Percentiles rank a stretch among this genome's conserved stretches.
phyloP scores from a whole-genome alignment of 192 early-diverging fungal genomes.

The Phlyctochytrium arcticum region DNA sequence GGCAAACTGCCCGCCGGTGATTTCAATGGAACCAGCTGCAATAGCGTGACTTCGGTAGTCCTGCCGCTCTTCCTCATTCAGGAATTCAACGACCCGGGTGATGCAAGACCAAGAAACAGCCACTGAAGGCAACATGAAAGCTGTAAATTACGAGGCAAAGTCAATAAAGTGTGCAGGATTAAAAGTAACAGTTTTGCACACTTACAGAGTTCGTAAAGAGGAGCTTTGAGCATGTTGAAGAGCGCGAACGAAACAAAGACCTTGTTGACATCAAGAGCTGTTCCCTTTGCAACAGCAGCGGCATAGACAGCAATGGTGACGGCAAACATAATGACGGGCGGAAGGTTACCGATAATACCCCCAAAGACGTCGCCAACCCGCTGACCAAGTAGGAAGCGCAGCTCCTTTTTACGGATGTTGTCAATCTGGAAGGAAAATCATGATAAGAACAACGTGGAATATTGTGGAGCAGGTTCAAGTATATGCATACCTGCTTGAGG shows the following conservation, averaged over 20 bases:
- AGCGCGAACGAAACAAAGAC: conserved; percentile 12
- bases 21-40: background rate
- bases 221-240: conserved; percentile 6
- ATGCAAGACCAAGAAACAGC: conserved; percentile 8
- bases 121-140: background rate
- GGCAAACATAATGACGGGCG: conserved; percentile 14
- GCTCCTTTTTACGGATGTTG: conserved; percentile 13
- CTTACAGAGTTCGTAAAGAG: background rate
- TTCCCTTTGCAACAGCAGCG: conserved; percentile 15
- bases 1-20: background rate
- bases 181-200: background rate
- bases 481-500: background rate
- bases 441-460: conserved; percentile 13
- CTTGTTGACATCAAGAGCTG: background rate
- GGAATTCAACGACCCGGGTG: background rate
- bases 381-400: background rate
- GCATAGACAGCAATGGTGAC: conserved; percentile 17
- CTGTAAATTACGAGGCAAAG: background rate
- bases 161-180: background rate
- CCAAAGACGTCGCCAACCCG: conserved; percentile 9
- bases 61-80: conserved; percentile 3
- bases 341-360: conserved; percentile 4
- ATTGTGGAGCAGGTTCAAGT: conserved; percentile 42
- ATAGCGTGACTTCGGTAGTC: background rate
- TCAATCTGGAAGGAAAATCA: background rate